These are phyloP conservation scores for Aureoboletus auriporus DNA, from an alignment of 768 basidiomycete genomes.

Conservation along the genomic window DNA sequence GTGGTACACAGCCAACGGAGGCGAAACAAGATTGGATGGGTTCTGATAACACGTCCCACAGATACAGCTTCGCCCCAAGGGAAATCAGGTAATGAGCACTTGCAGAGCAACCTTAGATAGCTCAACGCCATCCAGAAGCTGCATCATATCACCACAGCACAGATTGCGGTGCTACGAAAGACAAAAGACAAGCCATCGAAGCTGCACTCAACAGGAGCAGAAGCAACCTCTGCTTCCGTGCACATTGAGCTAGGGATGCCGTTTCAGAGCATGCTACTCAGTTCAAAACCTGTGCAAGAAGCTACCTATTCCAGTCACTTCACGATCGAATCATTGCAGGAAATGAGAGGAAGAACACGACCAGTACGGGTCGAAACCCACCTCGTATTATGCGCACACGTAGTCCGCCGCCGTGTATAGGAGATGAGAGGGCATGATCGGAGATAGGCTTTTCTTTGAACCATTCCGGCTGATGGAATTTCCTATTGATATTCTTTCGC, in stretches of 20 bases:
- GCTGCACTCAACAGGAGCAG: constrained; percentile 18
- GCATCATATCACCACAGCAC: constrained; percentile 12
- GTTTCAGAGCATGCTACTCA: constrained; percentile 9
- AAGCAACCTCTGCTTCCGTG: constrained; percentile 16
- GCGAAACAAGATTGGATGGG: constrained; percentile 33
- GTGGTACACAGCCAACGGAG: constrained; percentile 68
- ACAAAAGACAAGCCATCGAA: constrained; percentile 5
- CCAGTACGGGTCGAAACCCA: constrained; percentile 1
- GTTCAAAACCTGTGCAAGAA: constrained; percentile 12
- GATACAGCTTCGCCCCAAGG: neutral
- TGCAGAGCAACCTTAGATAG: constrained; percentile 1
- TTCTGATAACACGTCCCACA: neutral
- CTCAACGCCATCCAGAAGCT: constrained; percentile 1
- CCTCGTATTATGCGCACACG: constrained; percentile 36
- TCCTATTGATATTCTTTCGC: constrained; percentile 5
- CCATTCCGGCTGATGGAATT: constrained; percentile 2
- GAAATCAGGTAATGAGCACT: neutral
- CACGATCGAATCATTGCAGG: constrained; percentile 9
- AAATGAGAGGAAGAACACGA: constrained; percentile 7
- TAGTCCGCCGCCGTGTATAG: constrained; percentile 53
- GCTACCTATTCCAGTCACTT: constrained; percentile 14
- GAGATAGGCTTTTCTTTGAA: constrained; percentile 26
- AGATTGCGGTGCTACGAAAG: constrained; percentile 1
- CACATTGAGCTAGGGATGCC: constrained; percentile 9
- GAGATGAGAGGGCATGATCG: constrained; percentile 24